A percentile compares a stretch with the other conserved stretches of the same genome.
Evolutionary conservation across 2,329 filamentous ascomycete genomes (phyloP).

Genomic region (Trichoderma guizhouense): DNA sequence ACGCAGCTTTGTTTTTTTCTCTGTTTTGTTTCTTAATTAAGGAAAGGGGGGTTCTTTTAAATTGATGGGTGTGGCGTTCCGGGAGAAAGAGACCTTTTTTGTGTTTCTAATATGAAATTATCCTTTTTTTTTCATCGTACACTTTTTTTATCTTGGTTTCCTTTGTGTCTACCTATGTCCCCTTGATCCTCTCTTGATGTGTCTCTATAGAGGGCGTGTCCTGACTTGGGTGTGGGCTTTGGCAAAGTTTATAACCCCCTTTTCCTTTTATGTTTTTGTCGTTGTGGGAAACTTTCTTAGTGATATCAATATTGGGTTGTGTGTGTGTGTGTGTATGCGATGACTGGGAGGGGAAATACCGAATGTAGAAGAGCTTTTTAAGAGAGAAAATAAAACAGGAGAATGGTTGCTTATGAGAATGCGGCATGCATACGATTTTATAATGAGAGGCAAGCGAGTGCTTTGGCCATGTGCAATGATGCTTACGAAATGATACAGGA

Average conservation of each 20-base stretch:
- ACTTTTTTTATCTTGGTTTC: background rate
- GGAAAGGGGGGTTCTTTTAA: conserved; percentile 17
- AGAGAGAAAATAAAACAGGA: background rate
- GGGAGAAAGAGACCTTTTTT: conserved; percentile 9
- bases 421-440: background rate
- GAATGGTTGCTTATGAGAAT: background rate
- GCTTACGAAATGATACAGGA: background rate
- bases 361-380: background rate
- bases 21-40: conserved; percentile 19
- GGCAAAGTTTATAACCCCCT: background rate
- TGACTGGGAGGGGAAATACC: background rate
- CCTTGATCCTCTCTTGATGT: background rate
- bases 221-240: background rate
- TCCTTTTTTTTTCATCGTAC: background rate
- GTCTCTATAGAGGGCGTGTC: background rate
- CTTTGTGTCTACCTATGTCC: background rate
- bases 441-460: background rate
- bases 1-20: background rate
- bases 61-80: conserved; percentile 26
- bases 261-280: background rate
- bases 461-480: background rate
- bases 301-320: background rate
- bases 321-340: too few species aligned
- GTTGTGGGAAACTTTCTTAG: background rate
- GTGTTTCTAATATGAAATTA: conserved; percentile 8